Evolutionary conservation across 345 rosid genomes (phyloP), one percentile per base, ranked within the genome.

Genomic region (Rhodamnia argentea): DNA sequence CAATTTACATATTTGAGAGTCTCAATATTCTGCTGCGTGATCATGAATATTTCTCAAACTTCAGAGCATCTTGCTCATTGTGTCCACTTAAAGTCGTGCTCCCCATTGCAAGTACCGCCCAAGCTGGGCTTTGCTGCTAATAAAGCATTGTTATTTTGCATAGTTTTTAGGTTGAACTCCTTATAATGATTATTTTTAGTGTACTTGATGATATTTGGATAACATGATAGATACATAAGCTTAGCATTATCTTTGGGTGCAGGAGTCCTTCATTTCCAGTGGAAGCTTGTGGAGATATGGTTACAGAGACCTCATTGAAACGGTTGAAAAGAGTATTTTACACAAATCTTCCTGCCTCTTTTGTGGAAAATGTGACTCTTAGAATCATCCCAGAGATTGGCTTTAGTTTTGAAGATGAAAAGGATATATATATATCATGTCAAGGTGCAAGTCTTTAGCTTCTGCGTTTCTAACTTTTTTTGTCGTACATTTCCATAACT

Each of bases 341-440:
- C 56, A 82, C 88, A 82, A 82, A 84, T 51, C 52, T 85, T 85
- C 81, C 87, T 53, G 14, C 52, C 37, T 81, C 88, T 59, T 86
- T 60, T 82, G 22, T 82, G 90, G 90, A 86, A 62, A 81, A 88
- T 57, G 83, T 37, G 26, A 64, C 51, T 23, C 54, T 18, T 55
- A 56, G 10, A 53, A 7, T 52, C 52, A 84, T 74, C 50, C 52
- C 86, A 29, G 70, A 53, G 26, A 83, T 86, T 53, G 88, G 87
- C 47, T 50, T 62, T 40, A 47, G 70, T 29, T 82, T 86, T 59
- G 84, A 44, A 81, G 84, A 5, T 15, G 20, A 86, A 16, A 74
- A 64, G 76, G 76, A 64, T 64, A 29, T 64, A 64, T 64, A 64
- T 32, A n/a, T n/a, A n/a, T n/a, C 76, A 29, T 0, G 76, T 64